These are phyloP conservation scores for Carpediemonas membranifera DNA, from an alignment of 78 protist species.

Conservation along the genomic window DNA sequence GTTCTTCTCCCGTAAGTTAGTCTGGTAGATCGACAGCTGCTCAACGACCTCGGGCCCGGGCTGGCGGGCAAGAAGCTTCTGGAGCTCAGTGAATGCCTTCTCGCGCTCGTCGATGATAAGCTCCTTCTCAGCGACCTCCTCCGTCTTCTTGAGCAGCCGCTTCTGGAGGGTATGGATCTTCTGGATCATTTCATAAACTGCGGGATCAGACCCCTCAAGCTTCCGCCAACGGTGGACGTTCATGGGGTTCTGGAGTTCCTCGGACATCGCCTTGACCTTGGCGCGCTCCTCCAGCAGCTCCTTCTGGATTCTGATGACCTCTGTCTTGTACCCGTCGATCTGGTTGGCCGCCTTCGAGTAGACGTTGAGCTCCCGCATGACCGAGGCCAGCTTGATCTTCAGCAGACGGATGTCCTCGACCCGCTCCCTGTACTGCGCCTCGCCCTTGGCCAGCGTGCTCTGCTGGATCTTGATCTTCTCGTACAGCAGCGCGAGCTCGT, in stretches of 20 bases:
- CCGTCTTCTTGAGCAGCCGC: slow-evolving; percentile 66
- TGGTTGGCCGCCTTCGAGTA: slow-evolving; percentile 6
- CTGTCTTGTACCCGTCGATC: slow-evolving; percentile 35
- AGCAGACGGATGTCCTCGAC: slow-evolving; percentile 56
- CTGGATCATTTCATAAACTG: slow-evolving; percentile 51
- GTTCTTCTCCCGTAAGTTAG: slow-evolving; percentile 29
- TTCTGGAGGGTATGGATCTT: slow-evolving; percentile 73
- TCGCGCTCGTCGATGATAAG: slow-evolving; percentile 63
- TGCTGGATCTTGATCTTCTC: slow-evolving; percentile 74
- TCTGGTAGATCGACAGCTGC: slow-evolving; percentile 39
- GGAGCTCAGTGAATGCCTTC: slow-evolving; percentile 58
- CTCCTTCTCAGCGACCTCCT: slow-evolving; percentile 62
- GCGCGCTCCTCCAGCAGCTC: slow-evolving; percentile 65
- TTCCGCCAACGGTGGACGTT: slow-evolving; percentile 74
- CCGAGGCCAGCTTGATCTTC: slow-evolving; percentile 17
- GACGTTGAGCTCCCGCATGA: slow-evolving; percentile 20
- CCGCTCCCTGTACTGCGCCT: slow-evolving; percentile 46
- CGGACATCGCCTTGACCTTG: slow-evolving; percentile 42
- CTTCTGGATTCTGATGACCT: slow-evolving; percentile 50
- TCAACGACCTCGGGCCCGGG: slow-evolving; percentile 69
- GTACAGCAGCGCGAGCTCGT: slow-evolving; percentile 73
- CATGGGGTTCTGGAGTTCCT: slow-evolving; percentile 79
- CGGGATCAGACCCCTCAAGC: slow-evolving; percentile 61
- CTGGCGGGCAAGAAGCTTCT: slow-evolving; percentile 62
- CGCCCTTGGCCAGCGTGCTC: slow-evolving; percentile 66